These are phyloP conservation scores for Clonostachys byssicola DNA, from an alignment of 2,329 filamentous ascomycete genomes.

Conservation along the genomic window DNA sequence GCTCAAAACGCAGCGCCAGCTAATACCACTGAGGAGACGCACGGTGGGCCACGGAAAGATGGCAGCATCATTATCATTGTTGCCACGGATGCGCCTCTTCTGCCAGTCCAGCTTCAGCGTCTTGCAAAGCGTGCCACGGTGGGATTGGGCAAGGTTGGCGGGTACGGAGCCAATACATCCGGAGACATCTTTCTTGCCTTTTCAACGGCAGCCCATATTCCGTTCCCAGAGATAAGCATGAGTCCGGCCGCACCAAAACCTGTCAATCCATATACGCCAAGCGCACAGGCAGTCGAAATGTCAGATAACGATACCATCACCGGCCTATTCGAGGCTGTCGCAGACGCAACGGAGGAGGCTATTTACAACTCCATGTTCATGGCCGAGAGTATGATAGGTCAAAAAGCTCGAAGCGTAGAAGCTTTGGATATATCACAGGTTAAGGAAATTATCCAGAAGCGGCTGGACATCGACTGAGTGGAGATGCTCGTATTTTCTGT, in stretches of 20 bases:
- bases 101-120: conserved; percentile 28
- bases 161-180: conserved; percentile 56
- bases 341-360: conserved; percentile 61
- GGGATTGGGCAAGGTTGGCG: conserved; percentile 56
- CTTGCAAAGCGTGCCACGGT: conserved; percentile 58
- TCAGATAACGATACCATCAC: conserved; percentile 51
- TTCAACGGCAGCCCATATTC: conserved; percentile 53
- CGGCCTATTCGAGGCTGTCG: conserved; percentile 55
- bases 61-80: conserved; percentile 28
- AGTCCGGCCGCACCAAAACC: conserved; percentile 12
- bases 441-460: conserved; percentile 31
- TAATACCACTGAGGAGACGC: conserved; percentile 8
- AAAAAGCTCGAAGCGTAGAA: conserved; percentile 41
- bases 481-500: no score
- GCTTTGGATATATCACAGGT: conserved; percentile 42
- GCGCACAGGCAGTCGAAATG: conserved; percentile 12
- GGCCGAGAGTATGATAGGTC: conserved; percentile 54
- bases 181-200: conserved; percentile 67
- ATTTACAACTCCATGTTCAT: conserved; percentile 62
- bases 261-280: conserved; percentile 34
- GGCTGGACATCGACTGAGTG: no score
- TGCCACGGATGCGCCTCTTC: conserved; percentile 21
- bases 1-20: conserved; percentile 19
- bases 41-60: conserved; percentile 18
- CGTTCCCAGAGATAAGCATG: conserved; percentile 20